phyloP scores from a whole-genome alignment of 148 eudicot genomes.

The Persicaria tinctoria region DNA sequence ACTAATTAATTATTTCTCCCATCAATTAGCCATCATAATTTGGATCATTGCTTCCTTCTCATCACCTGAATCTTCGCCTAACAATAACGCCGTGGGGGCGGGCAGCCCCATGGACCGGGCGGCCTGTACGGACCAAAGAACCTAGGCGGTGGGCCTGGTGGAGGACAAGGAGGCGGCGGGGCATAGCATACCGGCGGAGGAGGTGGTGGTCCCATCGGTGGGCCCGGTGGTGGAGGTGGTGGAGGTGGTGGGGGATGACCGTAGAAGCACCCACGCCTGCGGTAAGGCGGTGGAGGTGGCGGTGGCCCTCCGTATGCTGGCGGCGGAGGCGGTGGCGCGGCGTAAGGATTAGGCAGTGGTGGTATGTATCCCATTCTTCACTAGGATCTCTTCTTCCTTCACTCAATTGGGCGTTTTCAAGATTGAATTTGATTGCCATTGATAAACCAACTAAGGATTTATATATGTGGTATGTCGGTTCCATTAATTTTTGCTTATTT shows the following conservation, averaged over 20 bases:
- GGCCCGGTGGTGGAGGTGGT: too few species aligned
- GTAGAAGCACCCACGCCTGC: not conserved
- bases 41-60: not conserved
- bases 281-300: not conserved
- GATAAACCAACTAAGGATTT: too few species aligned
- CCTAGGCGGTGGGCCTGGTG: not conserved
- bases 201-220: not conserved
- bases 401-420: too few species aligned
- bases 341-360: not conserved
- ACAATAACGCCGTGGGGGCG: slow-evolving; percentile 3
- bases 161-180: not conserved
- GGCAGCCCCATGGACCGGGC: not conserved
- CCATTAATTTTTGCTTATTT: too few species aligned
- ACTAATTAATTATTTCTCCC: too few species aligned
- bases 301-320: slow-evolving; percentile 1
- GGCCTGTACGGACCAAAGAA: not conserved
- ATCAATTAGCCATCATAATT: too few species aligned
- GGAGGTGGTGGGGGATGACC: slow-evolving; percentile 3
- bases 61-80: not conserved
- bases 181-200: not conserved
- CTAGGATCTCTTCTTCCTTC: too few species aligned
- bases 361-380: not conserved
- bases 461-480: too few species aligned
- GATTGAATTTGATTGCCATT: too few species aligned
- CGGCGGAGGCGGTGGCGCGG: not conserved